Conservation (phyloP, 441 rosid species). For the Brassica hybrid region DNA sequence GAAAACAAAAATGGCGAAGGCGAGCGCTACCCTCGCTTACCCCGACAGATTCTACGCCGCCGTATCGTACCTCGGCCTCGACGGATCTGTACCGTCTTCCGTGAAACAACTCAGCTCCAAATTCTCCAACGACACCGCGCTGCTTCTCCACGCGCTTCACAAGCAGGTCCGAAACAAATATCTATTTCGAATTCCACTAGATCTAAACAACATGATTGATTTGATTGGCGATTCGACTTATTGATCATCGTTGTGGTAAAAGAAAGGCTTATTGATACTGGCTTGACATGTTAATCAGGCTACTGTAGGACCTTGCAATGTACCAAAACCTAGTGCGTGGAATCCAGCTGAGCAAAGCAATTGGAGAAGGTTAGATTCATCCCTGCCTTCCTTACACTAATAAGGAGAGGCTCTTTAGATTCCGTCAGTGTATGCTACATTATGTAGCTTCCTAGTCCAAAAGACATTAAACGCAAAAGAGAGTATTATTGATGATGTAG, state of each 20-base stretch:
- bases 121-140: constrained; percentile 73
- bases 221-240: too few relatives aligned
- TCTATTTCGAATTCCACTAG: not conserved
- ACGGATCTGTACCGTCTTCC: constrained; percentile 58
- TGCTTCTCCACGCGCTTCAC: constrained; percentile 82
- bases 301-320: constrained; percentile 75
- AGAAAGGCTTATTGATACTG: not conserved
- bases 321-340: constrained; percentile 83
- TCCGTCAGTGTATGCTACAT: not conserved
- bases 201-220: not conserved
- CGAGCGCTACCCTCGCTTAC: constrained; percentile 84
- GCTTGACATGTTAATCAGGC: constrained; percentile 51
- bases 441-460: too few relatives aligned
- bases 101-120: constrained; percentile 54
- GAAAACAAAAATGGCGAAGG: constrained; percentile 59
- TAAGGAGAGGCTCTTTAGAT: not conserved
- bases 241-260: too few relatives aligned
- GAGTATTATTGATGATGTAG: constrained; percentile 1
- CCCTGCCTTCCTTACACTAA: not conserved
- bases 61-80: constrained; percentile 76
- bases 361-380: constrained; percentile 78
- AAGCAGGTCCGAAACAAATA: constrained; percentile 55
- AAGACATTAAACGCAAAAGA: not conserved
- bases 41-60: constrained; percentile 92
- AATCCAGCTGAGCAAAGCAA: constrained; percentile 82